phyloP scores from a whole-genome alignment of 2,329 filamentous ascomycete genomes.

The Fusarium tanahbumbuense region DNA sequence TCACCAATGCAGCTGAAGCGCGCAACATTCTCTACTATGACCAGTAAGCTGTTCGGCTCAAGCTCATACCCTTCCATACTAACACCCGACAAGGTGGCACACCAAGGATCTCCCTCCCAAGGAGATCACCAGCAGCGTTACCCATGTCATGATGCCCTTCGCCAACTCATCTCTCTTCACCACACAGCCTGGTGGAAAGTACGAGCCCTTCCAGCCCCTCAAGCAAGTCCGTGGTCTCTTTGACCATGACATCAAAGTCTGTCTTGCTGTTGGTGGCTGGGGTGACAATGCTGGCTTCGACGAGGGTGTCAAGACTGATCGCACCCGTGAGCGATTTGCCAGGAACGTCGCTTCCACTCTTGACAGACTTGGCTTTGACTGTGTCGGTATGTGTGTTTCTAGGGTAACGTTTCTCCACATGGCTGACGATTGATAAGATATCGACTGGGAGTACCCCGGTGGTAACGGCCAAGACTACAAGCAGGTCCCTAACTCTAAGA shows the following conservation, averaged over 20 bases:
- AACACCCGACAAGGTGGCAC: slow-evolving; percentile 54
- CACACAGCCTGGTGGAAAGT: slow-evolving; percentile 52
- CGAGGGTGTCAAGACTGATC: slow-evolving; percentile 59
- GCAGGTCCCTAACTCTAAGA: slow-evolving; percentile 66
- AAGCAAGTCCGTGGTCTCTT: slow-evolving; percentile 64
- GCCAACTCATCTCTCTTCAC: slow-evolving; percentile 64
- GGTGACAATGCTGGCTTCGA: slow-evolving; percentile 69
- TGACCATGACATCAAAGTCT: slow-evolving; percentile 64
- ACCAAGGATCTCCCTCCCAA: slow-evolving; percentile 51
- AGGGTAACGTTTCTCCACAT: rapidly evolving
- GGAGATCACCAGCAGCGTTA: slow-evolving; percentile 58
- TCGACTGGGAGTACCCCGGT: slow-evolving; percentile 74
- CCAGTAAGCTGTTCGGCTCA: slow-evolving; percentile 50
- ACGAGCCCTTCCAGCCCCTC: slow-evolving; percentile 66
- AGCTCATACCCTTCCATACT: neutral
- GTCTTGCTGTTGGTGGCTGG: slow-evolving; percentile 75
- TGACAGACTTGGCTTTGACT: slow-evolving; percentile 67
- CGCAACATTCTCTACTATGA: slow-evolving; percentile 59
- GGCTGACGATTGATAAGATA: slow-evolving; percentile 54
- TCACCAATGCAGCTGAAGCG: slow-evolving; percentile 32
- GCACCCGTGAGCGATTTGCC: slow-evolving; percentile 64
- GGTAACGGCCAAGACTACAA: slow-evolving; percentile 79
- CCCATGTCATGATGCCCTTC: slow-evolving; percentile 67
- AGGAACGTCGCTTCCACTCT: slow-evolving; percentile 67
- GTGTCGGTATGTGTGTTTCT: slow-evolving; percentile 59